Evolutionary conservation across 257 asterid genomes (phyloP), one percentile per base, ranked within the genome.

Genomic region (Lavandula angustifolia): DNA sequence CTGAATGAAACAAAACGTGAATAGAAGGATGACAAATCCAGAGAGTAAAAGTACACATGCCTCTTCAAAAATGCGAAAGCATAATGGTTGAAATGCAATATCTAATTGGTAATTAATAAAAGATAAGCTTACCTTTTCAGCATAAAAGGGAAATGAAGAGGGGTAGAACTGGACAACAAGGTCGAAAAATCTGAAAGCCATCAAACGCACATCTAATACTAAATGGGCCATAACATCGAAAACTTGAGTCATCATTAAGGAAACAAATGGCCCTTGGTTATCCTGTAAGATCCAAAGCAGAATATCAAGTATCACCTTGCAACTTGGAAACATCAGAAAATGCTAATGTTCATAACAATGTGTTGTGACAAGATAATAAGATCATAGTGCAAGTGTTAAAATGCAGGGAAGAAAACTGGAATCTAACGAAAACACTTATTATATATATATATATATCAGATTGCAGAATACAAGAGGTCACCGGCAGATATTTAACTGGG

Each of bases 201-300:
- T 84, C 84, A 92, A 69, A 13, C 95, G 95, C 70, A 89, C 96
- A 53, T 89, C 99, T 37, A 80, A 67, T 62, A 85, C 80, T 78
- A 87, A 75, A 75, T 87, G 85, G 9, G 95, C 85, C 97, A 92
- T 87, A 49, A 95, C 96, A 79, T 73, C 83, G 77, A 89, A 89
- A 48, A 84, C 80, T 72, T 89, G 87, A 38, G 90, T 78, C 94
- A 90, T 86, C 88, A 90, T 73, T 84, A 87, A 70, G 71, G 97
- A 82, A 62, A 89, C 83, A 10, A 85, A 46, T 58, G 86, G 88
- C 31, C 86, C 90, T 65, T 85, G 95, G 73, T 77, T 83, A 72
- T 87, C 99, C 99, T 92, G 87, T 69, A 75, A 78, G 65, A 55
- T 54, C 73, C 31, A 73, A 69, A 63, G 58, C 67, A 54, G 22